Evolutionary conservation across 108 stramenopile species (phyloP).

Genomic region (Fragilaria radians): DNA sequence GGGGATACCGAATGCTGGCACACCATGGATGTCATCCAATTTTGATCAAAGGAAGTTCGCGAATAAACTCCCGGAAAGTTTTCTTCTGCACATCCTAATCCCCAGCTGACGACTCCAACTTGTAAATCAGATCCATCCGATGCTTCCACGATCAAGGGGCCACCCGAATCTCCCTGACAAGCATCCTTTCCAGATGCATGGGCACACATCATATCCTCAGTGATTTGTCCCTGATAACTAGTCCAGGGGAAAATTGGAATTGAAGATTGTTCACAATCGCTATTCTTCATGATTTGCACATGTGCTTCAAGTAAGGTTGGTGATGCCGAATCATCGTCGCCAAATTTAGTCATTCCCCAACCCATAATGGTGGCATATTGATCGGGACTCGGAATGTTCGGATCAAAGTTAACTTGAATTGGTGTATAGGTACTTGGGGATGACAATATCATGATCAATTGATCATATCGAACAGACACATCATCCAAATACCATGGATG

Average conservation of each 20-base stretch:
- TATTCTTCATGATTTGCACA: not conserved
- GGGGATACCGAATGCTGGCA: constrained; percentile 26
- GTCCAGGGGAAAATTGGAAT: not conserved
- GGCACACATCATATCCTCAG: constrained; percentile 35
- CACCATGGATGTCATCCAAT: constrained; percentile 49
- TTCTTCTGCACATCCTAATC: constrained; percentile 20
- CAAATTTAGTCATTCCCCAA: not conserved
- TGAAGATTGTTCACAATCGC: not conserved
- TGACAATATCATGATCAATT: not conserved
- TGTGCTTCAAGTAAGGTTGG: not conserved
- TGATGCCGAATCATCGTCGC: not conserved
- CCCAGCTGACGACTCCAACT: constrained; percentile 36
- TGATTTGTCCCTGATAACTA: constrained; percentile 12
- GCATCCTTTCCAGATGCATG: constrained; percentile 20
- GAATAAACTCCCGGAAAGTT: constrained; percentile 51
- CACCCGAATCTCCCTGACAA: constrained; percentile 54
- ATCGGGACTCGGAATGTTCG: not conserved
- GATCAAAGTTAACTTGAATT: not conserved
- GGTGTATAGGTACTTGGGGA: not conserved
- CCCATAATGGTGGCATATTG: not conserved
- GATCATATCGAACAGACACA: not conserved
- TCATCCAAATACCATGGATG: not conserved
- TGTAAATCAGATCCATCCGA: constrained; percentile 13
- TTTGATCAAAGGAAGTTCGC: constrained; percentile 25
- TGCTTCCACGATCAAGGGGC: constrained; percentile 21